Conservation (phyloP, 306 rosid genomes). For the Castanea crenata region DNA sequence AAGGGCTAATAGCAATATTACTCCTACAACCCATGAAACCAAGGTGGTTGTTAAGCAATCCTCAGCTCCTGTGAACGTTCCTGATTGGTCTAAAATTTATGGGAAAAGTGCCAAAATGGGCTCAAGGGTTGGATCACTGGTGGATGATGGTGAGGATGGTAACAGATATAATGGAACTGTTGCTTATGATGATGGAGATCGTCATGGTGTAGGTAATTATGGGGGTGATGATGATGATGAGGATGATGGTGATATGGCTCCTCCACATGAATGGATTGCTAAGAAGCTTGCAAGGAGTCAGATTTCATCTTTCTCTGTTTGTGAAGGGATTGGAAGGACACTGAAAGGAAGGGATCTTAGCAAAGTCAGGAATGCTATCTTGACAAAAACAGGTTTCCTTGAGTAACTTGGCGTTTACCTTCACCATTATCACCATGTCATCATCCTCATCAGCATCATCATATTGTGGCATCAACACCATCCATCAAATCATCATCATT, state of each 20-base stretch:
- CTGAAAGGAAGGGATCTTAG: constrained; percentile 97
- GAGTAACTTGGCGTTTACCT: constrained; percentile 41
- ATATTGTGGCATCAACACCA: constrained; percentile 19
- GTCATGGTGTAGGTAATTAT: neutral
- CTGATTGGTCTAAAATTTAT: constrained; percentile 90
- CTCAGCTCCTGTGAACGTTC: constrained; percentile 73
- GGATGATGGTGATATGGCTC: constrained; percentile 60
- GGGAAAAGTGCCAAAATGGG: constrained; percentile 43
- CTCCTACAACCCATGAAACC: constrained; percentile 28
- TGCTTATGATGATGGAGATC: constrained; percentile 9
- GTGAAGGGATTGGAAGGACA: constrained; percentile 90
- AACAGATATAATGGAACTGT: constrained; percentile 1
- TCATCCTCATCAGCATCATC: constrained; percentile 15
- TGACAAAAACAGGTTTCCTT: constrained; percentile 88
- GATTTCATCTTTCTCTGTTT: constrained; percentile 87
- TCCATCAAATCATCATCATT: constrained; percentile 3
- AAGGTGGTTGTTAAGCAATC: constrained; percentile 39
- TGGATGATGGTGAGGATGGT: neutral
- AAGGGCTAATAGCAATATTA: constrained; percentile 20
- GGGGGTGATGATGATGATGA: constrained; percentile 24
- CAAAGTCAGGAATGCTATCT: constrained; percentile 78
- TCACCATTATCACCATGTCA: neutral
- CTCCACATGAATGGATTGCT: constrained; percentile 97
- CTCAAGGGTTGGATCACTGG: constrained; percentile 13
- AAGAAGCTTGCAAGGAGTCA: constrained; percentile 84